Base-by-base conservation (phyloP, 768 basidiomycete genomes). In the Suillus paluster region DNA sequence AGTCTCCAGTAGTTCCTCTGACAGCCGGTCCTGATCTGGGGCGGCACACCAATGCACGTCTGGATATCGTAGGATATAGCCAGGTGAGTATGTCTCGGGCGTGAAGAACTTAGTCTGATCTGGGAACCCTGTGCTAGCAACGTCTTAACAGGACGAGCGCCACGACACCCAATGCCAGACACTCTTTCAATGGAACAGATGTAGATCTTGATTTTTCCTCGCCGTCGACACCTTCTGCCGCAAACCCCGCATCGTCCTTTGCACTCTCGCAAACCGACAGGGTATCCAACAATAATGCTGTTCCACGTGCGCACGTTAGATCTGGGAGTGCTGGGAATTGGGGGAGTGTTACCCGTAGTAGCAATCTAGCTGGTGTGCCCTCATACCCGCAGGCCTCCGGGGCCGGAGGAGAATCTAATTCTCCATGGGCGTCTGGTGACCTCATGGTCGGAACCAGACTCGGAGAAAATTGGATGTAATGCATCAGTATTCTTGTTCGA, bases 11-110 rank as follows among this genome's bases (percentile, higher is more conserved):
- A 54, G 17, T 55, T 27, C 92, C 92, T 39, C 84, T 92, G 64
- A 94, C 92, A 61, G 92, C 92, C 61, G 92, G 91, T 55, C 92
- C 92, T 65, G 92, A 94, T 75, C 80, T 94, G 48, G 92, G 92
- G 68, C 82, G 92, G 68, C 89, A 92, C 69, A 87, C 85, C 69
- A 83, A 83, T 66, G 83, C 86, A 23, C 83, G 91, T 45, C 72
- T 86, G 67, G 91, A 90, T 71, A 92, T 91, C 67, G 88, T 92
- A 57, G 85, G 89, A 38, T 86, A 85, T 73, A 85, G 82, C 64
- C 87, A 88, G 79, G 91, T 91, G 71, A 60, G 82, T 66, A 56
- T 58, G 4, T 19, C 10, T 17, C 1, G 17, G 52, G 10, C 53
- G 15, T 33, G 23, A 2, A 4, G 4, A 33, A 58, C 21, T 5